A percentile compares a stretch with the other conserved stretches of the same genome.
These are phyloP conservation scores for Blakeslea trispora DNA, from an alignment of 371 early-diverging fungal species.

Conservation along the genomic window DNA sequence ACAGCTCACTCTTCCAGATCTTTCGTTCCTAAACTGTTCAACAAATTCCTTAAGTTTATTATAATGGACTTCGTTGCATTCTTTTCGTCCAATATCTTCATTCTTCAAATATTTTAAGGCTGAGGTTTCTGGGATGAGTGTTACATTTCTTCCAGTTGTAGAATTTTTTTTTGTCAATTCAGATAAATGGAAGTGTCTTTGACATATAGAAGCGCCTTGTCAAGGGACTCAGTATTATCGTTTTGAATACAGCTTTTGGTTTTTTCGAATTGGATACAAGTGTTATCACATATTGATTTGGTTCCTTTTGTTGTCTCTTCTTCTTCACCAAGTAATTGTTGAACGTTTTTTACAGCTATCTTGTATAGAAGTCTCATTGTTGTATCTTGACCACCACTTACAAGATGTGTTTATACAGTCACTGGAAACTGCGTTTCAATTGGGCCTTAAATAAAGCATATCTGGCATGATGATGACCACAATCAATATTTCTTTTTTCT, in stretches of 20 bases:
- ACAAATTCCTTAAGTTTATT: slow-evolving; percentile 13
- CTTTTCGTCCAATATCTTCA: slow-evolving; percentile 18
- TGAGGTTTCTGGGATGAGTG: slow-evolving; percentile 13
- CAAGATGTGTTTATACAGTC: no score
- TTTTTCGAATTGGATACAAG: slow-evolving; percentile 15
- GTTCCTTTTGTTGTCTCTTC: slow-evolving; percentile 11
- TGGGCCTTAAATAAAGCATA: no score
- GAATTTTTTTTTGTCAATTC: slow-evolving; percentile 17
- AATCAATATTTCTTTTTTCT: no score
- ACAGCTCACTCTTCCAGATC: slow-evolving; percentile 14
- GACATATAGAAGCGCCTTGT: slow-evolving; percentile 20
- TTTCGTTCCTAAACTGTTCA: slow-evolving; percentile 17
- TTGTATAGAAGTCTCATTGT: slow-evolving; percentile 5
- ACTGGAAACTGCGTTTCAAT: no score
- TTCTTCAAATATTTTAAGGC: slow-evolving; percentile 15
- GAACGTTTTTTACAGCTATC: slow-evolving; percentile 11
- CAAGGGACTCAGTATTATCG: slow-evolving; percentile 14
- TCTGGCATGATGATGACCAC: no score
- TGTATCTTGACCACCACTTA: slow-evolving; percentile 9
- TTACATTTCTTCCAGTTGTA: slow-evolving; percentile 16
- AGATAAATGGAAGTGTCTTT: slow-evolving; percentile 14
- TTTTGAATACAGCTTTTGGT: slow-evolving; percentile 18
- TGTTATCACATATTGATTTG: slow-evolving; percentile 15
- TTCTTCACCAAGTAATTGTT: slow-evolving; percentile 17
- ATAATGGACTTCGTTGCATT: slow-evolving; percentile 16